Evolutionary conservation across 495 filamentous ascomycete species (phyloP), one percentile per base, ranked within the genome.

Genomic region (Lasiosphaeria miniovina): DNA sequence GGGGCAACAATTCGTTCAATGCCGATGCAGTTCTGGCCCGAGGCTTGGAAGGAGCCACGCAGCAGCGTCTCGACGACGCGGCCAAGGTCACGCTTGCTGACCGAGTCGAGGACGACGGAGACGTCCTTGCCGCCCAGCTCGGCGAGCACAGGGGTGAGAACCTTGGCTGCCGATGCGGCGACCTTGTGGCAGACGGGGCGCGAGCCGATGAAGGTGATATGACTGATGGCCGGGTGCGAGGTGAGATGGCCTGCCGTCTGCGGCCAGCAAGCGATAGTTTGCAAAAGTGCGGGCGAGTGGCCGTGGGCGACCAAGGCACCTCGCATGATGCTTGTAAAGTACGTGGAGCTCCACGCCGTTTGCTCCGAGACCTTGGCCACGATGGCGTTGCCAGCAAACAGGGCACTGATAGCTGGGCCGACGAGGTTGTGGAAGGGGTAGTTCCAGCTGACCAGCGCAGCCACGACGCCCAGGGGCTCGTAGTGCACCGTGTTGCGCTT

Each of bases 21-120:
- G 59, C 95, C 94, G 71, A 98, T 91, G 74, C 94, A 99, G 75
- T 99, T 99, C 69, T 99, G 94, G 1, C 94, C 94, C n/a, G 93
- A 86, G 57, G 92, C 90, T 72, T 97, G 93, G 79, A 98, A 99
- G 36, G 89, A 88, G 46, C 93, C 94, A 54, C 95, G 86, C 77
- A 98, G 84, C 61, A 98, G 82, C 60, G 92, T 88, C 35, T 90
- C 88, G 34, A 84, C 84, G 52, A 97, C 84, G 41, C 84, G 78
- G 0, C 82, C 67, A 12, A 96, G 73, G 64, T 92, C 86, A 52
- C 65, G 32, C 58, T 76, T 76, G 33, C 75, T 79, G 15, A 89
- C 76, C 48, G 91, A 87, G 66, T 97, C 90, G 41, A 99, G 87
- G 32, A 99, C 73, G 36, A 99, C 87, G n/a, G 89, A 86, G 11